phyloP scores from a whole-genome alignment of 2,329 filamentous ascomycete genomes.

The Plenodomus biglobosus region DNA sequence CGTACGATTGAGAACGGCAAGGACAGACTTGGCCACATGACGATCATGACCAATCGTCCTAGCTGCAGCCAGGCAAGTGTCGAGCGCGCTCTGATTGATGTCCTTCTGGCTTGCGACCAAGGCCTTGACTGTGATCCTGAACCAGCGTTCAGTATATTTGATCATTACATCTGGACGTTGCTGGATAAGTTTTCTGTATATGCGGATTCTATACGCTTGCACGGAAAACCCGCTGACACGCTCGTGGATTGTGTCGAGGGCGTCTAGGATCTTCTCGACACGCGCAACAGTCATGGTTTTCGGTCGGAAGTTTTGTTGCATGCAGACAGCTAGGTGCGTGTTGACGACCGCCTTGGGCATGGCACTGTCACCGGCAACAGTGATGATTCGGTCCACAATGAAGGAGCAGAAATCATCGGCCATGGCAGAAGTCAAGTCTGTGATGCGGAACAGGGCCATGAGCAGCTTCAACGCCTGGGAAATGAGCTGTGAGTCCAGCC shows the following conservation, averaged over 20 bases:
- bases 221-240: slow-evolving; percentile 79
- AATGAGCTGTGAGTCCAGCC: slow-evolving; percentile 68
- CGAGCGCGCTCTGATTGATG: slow-evolving; percentile 72
- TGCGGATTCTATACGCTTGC: slow-evolving; percentile 70
- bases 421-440: slow-evolving; percentile 68
- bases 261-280: slow-evolving; percentile 68
- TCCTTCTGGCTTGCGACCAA: slow-evolving; percentile 79
- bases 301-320: slow-evolving; percentile 74
- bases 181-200: slow-evolving; percentile 75
- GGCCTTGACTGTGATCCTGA: slow-evolving; percentile 77
- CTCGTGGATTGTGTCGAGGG: slow-evolving; percentile 71
- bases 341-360: slow-evolving; percentile 76
- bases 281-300: slow-evolving; percentile 74
- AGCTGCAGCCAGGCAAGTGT: slow-evolving; percentile 70
- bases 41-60: slow-evolving; percentile 69
- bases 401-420: slow-evolving; percentile 78
- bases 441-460: slow-evolving; percentile 73
- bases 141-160: slow-evolving; percentile 70
- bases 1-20: slow-evolving; percentile 61
- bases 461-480: slow-evolving; percentile 78
- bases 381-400: slow-evolving; percentile 78
- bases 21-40: slow-evolving; percentile 65
- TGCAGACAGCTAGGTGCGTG: slow-evolving; percentile 77
- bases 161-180: slow-evolving; percentile 73
- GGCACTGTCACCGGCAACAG: slow-evolving; percentile 66